phyloP scores from a whole-genome alignment of 2,329 filamentous ascomycete genomes.

The Fusarium papillatum region DNA sequence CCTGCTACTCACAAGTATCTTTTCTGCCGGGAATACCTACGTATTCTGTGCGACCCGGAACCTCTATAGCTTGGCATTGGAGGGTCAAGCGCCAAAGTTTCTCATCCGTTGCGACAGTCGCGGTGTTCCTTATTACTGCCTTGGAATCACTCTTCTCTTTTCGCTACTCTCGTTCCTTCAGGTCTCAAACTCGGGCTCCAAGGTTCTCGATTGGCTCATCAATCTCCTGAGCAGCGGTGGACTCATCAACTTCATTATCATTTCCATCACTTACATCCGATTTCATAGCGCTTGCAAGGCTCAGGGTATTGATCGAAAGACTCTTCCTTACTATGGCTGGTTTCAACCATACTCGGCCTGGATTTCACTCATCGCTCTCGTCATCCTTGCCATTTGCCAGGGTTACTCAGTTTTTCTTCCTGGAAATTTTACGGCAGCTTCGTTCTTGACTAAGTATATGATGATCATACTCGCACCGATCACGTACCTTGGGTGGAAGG shows the following conservation, averaged over 20 bases:
- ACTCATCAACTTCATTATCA: conserved; percentile 72
- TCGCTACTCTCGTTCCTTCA: conserved; percentile 53
- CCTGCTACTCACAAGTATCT: not conserved
- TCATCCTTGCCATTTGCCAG: not conserved
- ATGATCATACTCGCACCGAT: not conserved
- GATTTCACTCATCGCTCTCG: conserved; percentile 29
- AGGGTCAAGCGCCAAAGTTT: not conserved
- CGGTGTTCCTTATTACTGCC: not conserved
- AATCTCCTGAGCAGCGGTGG: conserved; percentile 67
- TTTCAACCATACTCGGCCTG: conserved; percentile 70
- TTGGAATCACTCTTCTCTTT: conserved; percentile 68
- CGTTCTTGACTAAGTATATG: not conserved
- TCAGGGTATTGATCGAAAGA: conserved; percentile 62
- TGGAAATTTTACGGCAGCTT: not conserved
- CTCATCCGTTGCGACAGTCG: not conserved
- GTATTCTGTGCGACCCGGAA: not conserved
- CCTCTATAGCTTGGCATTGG: not conserved
- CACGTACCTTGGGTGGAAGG: not conserved
- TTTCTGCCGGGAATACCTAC: not conserved
- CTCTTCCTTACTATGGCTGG: conserved; percentile 67
- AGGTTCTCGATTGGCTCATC: conserved; percentile 64
- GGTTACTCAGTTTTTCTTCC: not conserved
- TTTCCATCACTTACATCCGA: conserved; percentile 57
- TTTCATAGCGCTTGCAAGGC: conserved; percentile 65
- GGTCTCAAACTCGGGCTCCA: conserved; percentile 68